phyloP scores from a whole-genome alignment of 2,329 filamentous ascomycete species.

The Epichloe hybrida region DNA sequence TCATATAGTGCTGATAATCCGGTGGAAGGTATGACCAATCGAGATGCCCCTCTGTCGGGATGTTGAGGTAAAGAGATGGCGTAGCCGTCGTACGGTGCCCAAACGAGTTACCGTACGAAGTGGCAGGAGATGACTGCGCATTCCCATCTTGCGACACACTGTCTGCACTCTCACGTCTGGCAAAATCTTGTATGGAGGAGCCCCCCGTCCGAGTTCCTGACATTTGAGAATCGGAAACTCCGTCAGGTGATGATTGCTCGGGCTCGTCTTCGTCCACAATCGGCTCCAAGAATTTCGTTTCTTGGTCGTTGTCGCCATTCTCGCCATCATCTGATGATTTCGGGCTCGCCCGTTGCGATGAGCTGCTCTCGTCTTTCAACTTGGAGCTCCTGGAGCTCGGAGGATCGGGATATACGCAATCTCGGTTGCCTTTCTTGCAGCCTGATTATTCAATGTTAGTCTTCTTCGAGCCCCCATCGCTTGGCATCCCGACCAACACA shows the following conservation, averaged over 20 bases:
- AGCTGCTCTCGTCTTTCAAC: slow-evolving; percentile 23
- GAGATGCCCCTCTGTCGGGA: slow-evolving; percentile 14
- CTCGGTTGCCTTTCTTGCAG: slow-evolving; percentile 81
- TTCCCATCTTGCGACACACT: slow-evolving; percentile 39
- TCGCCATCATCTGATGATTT: slow-evolving; percentile 41
- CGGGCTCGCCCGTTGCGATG: slow-evolving; percentile 32
- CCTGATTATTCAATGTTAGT: slow-evolving; percentile 33
- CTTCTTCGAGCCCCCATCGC: neutral
- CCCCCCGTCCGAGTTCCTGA: slow-evolving; percentile 22
- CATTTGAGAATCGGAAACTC: slow-evolving; percentile 9
- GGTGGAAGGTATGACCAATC: slow-evolving; percentile 47
- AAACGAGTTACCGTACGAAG: slow-evolving; percentile 28
- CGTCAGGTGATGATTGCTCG: slow-evolving; percentile 15
- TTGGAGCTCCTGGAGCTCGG: slow-evolving; percentile 29
- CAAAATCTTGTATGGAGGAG: slow-evolving; percentile 19
- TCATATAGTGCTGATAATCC: slow-evolving; percentile 65
- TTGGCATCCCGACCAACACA: neutral
- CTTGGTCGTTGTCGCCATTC: slow-evolving; percentile 29
- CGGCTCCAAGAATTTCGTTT: slow-evolving; percentile 29
- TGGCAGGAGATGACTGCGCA: slow-evolving; percentile 35
- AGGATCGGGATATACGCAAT: slow-evolving; percentile 78
- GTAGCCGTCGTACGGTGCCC: slow-evolving; percentile 17
- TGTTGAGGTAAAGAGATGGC: slow-evolving; percentile 14
- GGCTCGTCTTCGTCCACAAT: slow-evolving; percentile 43
- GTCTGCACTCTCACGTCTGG: slow-evolving; percentile 36